A percentile compares a stretch with the other conserved stretches of the same genome.
phyloP scores from a whole-genome alignment of 306 rosid species.

The Quercus variabilis region DNA sequence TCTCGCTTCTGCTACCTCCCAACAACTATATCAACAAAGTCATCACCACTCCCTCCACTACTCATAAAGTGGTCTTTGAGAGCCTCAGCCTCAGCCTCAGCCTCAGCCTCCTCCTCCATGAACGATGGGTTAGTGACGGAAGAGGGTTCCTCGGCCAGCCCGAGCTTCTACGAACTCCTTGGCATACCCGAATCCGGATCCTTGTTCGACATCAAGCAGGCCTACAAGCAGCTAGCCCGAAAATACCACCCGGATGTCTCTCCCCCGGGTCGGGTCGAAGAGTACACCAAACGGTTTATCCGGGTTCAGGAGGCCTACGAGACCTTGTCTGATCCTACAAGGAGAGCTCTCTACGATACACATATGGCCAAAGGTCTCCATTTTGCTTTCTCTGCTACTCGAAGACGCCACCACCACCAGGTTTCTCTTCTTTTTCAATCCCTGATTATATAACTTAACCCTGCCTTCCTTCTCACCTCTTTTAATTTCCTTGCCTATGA shows the following conservation, averaged over 20 bases:
- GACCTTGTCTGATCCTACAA: conserved; percentile 67
- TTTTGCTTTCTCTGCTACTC: conserved; percentile 68
- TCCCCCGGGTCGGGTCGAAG: conserved; percentile 80
- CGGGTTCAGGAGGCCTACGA: conserved; percentile 90
- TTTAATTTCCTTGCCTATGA: too few species aligned
- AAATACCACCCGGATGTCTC: conserved; percentile 95
- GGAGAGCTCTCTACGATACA: conserved; percentile 64
- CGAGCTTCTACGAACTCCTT: conserved; percentile 68
- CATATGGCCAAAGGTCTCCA: conserved; percentile 72
- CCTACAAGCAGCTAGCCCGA: conserved; percentile 79
- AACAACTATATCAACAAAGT: not conserved
- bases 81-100: too few species aligned
- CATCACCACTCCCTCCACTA: too few species aligned
- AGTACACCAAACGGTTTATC: conserved; percentile 70
- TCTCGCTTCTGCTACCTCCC: conserved; percentile 38
- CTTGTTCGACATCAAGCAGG: conserved; percentile 63
- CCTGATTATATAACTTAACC: too few species aligned
- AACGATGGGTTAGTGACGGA: conserved; percentile 35
- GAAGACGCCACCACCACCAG: conserved; percentile 41
- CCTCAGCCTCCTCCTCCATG: conserved; percentile 23
- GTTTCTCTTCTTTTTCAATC: conserved; percentile 8
- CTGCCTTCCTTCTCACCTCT: too few species aligned
- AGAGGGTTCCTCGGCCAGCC: conserved; percentile 9
- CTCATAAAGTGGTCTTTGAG: too few species aligned
- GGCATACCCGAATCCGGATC: conserved; percentile 73